Evolutionary conservation across 1,284 basidiomycete genomes (phyloP).

Genomic region (Puccinia horiana): DNA sequence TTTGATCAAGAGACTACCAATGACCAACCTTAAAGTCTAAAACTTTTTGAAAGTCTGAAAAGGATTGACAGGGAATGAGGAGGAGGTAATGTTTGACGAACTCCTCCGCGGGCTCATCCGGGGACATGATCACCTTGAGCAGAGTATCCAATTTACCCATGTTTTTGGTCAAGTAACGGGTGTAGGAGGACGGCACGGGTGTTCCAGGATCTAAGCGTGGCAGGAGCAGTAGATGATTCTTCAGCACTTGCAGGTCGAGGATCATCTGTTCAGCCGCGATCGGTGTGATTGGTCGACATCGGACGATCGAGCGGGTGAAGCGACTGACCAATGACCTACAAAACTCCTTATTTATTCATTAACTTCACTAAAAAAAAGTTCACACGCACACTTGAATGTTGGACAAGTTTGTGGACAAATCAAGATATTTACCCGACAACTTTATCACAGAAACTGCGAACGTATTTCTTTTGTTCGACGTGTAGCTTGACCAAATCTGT

Average conservation of each 20-base stretch:
- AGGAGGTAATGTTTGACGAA: conserved; percentile 93
- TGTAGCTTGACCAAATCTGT: conserved; percentile 69
- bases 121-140: conserved; percentile 88
- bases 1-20: neutral
- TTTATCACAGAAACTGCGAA: conserved; percentile 87
- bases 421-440: conserved; percentile 71
- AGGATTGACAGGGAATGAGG: conserved; percentile 85
- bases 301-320: conserved; percentile 82
- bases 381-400: too few relatives aligned
- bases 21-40: conserved; percentile 60
- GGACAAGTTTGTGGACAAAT: too few relatives aligned
- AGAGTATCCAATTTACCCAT: conserved; percentile 81
- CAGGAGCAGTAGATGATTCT: conserved; percentile 76
- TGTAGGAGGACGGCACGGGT: conserved; percentile 65
- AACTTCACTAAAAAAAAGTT: conserved; percentile 4
- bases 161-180: conserved; percentile 74
- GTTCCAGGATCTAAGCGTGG: conserved; percentile 61
- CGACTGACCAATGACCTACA: conserved; percentile 74
- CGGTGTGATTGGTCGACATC: conserved; percentile 80
- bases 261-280: conserved; percentile 92
- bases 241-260: conserved; percentile 84
- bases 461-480: conserved; percentile 88
- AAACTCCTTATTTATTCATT: neutral
- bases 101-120: conserved; percentile 86
- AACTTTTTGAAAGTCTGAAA: conserved; percentile 94